Evolutionary conservation across 2,329 filamentous ascomycete genomes (phyloP).

Genomic region (Leptographium flavum): DNA sequence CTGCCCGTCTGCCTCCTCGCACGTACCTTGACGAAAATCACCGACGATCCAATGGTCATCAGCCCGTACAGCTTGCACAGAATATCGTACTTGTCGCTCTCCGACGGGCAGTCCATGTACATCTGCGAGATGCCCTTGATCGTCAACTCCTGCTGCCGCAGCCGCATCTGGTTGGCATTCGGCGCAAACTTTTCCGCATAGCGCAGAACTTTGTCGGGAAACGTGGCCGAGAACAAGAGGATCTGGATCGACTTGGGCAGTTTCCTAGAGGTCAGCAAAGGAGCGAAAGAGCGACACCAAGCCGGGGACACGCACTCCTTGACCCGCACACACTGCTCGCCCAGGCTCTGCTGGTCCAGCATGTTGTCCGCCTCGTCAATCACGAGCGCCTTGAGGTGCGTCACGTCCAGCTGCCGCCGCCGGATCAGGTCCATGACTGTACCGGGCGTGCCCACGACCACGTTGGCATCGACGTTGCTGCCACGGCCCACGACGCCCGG

Average conservation of each 20-base stretch:
- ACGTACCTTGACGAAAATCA: slow-evolving; percentile 96
- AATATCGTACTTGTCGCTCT: slow-evolving; percentile 73
- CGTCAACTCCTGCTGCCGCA: slow-evolving; percentile 82
- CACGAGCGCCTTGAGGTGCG: slow-evolving; percentile 65
- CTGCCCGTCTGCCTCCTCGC: background rate
- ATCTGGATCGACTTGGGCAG: slow-evolving; percentile 67
- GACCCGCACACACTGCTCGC: slow-evolving; percentile 86
- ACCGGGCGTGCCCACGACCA: slow-evolving; percentile 87
- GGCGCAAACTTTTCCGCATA: slow-evolving; percentile 81
- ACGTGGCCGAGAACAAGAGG: slow-evolving; percentile 89
- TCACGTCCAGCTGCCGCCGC: slow-evolving; percentile 57
- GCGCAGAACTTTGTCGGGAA: slow-evolving; percentile 70
- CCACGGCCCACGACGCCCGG: slow-evolving; percentile 61
- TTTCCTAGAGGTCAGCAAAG: slow-evolving; percentile 33
- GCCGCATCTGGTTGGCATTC: slow-evolving; percentile 70
- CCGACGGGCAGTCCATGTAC: slow-evolving; percentile 81
- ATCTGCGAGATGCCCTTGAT: slow-evolving; percentile 97
- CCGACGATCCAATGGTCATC: slow-evolving; percentile 92
- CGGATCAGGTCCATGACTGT: slow-evolving; percentile 82
- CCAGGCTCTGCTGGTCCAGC: slow-evolving; percentile 88
- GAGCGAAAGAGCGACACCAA: background rate
- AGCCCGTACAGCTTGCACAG: slow-evolving; percentile 89
- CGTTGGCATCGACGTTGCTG: slow-evolving; percentile 54
- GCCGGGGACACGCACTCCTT: slow-evolving; percentile 48
- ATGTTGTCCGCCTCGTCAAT: slow-evolving; percentile 98